Base-by-base conservation (phyloP, 257 asterid species). In the Petunia secreta region DNA sequence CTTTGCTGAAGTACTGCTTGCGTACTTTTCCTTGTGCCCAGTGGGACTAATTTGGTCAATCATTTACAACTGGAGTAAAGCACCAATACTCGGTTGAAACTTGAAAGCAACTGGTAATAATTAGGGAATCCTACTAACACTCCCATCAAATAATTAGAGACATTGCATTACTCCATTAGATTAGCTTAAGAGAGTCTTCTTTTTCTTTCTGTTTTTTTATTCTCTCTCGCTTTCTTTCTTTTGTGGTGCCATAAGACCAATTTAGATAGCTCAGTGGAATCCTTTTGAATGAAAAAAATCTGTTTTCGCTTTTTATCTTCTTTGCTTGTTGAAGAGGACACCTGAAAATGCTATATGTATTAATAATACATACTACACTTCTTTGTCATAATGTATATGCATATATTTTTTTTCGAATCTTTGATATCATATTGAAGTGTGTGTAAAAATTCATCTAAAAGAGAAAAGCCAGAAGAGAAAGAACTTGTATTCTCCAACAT, bases 301-400 rank as follows among this genome's bases (percentile, higher is more conserved):
- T 57, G 4, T 43, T 25, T 16, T 50, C 5, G 4, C 7, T 15
- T 50, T 15, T 48, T 8, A 36, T 63, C 54, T 62, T 63, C 40
- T 68, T 8, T 44, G n/a, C 8, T 68, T 68, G 4, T 8, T 68
- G 16, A 68, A 15, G 1, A 46, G n/a, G 71, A 76, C 78, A 15
- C 14, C 13, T 41, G 73, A 82, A 82, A 77, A 66, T 66, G 67
- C 55, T 14, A 77, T 58, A 7, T 59, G 75, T 58, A 79, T 43
- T 65, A 41, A 75, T 6, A 76, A 38, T 66, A 25, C 25, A 25
- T 25, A 25, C 25, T 25, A 25, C 25, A 25, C 25, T 25, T 25
- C 25, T 25, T 25, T 25, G 25, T 25, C 25, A 25, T 25, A 25
- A 25, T 25, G 25, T 25, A 25, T 25, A 25, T 25, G 25, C 25